phyloP scores from a whole-genome alignment of 129 eudicot genomes.

The Deinandra increscens region DNA sequence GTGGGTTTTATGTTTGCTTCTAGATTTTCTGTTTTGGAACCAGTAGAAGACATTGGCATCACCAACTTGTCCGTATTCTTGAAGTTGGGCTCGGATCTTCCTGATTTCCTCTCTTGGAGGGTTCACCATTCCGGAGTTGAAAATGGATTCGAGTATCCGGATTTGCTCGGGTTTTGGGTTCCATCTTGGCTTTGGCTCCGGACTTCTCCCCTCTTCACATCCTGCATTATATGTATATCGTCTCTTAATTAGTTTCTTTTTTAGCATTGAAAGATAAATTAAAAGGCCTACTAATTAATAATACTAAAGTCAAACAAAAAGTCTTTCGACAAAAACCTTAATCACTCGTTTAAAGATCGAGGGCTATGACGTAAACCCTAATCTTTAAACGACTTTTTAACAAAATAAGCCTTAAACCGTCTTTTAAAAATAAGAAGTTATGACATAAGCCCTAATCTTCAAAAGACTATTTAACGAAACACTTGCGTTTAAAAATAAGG shows the following conservation, averaged over 20 bases:
- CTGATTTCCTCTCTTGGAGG: slow-evolving; percentile 95
- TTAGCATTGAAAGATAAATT: not conserved
- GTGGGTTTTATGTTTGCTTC: slow-evolving; percentile 86
- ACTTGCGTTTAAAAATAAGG: no score
- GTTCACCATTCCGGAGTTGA: slow-evolving; percentile 95
- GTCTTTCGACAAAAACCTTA: no score
- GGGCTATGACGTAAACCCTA: no score
- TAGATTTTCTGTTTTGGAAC: slow-evolving; percentile 95
- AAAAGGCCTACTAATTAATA: not conserved
- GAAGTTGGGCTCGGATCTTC: slow-evolving; percentile 76
- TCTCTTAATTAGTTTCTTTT: not conserved
- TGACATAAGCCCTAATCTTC: no score
- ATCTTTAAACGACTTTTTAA: no score
- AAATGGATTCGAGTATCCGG: slow-evolving; percentile 85
- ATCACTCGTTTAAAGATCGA: no score
- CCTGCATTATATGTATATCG: slow-evolving; percentile 36
- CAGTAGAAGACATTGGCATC: slow-evolving; percentile 98
- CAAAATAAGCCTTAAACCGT: no score
- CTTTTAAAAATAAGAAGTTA: no score
- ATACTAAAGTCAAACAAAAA: no score
- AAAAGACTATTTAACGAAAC: no score
- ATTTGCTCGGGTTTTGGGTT: slow-evolving; percentile 98
- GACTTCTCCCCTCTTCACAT: slow-evolving; percentile 84
- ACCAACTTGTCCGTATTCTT: slow-evolving; percentile 96
- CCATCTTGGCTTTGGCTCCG: slow-evolving; percentile 98